Conservation (phyloP, 129 eudicot species). For the Ambrosia trifida region DNA sequence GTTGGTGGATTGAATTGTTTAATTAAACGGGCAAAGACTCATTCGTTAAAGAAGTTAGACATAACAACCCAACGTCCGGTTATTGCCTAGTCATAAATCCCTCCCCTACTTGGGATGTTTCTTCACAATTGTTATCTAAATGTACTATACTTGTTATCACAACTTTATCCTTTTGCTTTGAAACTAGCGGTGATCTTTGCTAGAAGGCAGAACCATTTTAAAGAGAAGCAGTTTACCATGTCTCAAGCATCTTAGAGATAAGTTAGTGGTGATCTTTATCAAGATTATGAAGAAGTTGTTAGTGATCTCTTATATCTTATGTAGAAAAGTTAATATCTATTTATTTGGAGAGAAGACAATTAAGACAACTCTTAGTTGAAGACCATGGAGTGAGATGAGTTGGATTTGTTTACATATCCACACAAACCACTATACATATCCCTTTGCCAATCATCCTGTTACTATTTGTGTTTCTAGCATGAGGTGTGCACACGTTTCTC, state of each 20-base stretch:
- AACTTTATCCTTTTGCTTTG: too few species aligned
- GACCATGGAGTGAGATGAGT: too few species aligned
- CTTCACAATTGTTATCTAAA: neutral
- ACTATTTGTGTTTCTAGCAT: too few species aligned
- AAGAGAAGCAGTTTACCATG: neutral
- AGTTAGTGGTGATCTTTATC: neutral
- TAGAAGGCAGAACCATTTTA: neutral
- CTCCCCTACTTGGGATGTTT: neutral
- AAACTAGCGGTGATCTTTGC: too few species aligned
- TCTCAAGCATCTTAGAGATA: neutral
- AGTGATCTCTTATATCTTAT: neutral
- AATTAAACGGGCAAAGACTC: neutral
- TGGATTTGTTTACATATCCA: too few species aligned
- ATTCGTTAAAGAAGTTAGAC: neutral
- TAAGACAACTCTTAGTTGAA: too few species aligned
- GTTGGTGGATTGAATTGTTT: neutral
- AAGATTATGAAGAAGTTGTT: neutral
- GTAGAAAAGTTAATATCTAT: too few species aligned
- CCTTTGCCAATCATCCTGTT: too few species aligned
- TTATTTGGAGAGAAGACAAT: too few species aligned
- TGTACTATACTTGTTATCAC: too few species aligned
- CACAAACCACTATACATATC: too few species aligned
- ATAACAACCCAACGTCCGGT: neutral
- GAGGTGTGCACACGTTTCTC: too few species aligned
- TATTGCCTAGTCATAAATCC: neutral